These are phyloP conservation scores for Rugonectria rugulosa DNA, from an alignment of 2,329 filamentous ascomycete species.

Conservation along the genomic window DNA sequence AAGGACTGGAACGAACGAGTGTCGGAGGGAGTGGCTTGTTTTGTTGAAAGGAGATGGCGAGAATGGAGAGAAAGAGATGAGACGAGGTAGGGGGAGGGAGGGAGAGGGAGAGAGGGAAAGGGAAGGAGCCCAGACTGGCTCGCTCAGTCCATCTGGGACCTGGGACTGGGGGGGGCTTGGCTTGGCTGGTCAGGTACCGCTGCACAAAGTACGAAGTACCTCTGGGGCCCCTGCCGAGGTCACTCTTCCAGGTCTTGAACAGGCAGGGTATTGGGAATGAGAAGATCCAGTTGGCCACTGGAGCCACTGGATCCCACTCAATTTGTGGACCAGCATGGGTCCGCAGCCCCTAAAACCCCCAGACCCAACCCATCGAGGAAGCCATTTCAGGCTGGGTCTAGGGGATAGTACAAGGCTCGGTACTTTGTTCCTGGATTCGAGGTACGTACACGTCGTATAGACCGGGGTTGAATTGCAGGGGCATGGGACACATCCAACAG, in stretches of 20 bases:
- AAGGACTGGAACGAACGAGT: constrained; percentile 52
- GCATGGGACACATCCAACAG: constrained; percentile 12
- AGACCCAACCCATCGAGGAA: constrained; percentile 12
- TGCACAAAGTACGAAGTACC: neutral
- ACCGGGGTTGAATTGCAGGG: constrained; percentile 13
- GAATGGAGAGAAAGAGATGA: constrained; percentile 30
- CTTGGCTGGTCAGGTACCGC: constrained; percentile 2
- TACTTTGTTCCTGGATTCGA: constrained; percentile 1
- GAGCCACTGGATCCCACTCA: constrained; percentile 12
- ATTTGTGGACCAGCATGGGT: constrained; percentile 8
- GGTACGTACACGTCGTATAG: constrained; percentile 4
- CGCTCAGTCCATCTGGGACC: neutral
- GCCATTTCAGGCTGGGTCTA: constrained; percentile 6
- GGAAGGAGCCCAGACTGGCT: neutral
- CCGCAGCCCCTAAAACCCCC: constrained; percentile 2
- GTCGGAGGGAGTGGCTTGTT: constrained; percentile 48
- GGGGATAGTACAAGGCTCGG: constrained; percentile 13
- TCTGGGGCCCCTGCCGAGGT: constrained; percentile 11
- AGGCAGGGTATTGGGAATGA: constrained; percentile 21
- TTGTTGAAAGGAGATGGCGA: constrained; percentile 50
- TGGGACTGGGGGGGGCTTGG: constrained; percentile 17
- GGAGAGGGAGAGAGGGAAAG: constrained; percentile 34
- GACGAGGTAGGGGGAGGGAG: constrained; percentile 32
- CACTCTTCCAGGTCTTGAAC: constrained; percentile 16
- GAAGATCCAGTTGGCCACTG: constrained; percentile 15